These are phyloP conservation scores for Hymenoscyphus albidus DNA, from an alignment of 2,329 filamentous ascomycete genomes.

Conservation along the genomic window DNA sequence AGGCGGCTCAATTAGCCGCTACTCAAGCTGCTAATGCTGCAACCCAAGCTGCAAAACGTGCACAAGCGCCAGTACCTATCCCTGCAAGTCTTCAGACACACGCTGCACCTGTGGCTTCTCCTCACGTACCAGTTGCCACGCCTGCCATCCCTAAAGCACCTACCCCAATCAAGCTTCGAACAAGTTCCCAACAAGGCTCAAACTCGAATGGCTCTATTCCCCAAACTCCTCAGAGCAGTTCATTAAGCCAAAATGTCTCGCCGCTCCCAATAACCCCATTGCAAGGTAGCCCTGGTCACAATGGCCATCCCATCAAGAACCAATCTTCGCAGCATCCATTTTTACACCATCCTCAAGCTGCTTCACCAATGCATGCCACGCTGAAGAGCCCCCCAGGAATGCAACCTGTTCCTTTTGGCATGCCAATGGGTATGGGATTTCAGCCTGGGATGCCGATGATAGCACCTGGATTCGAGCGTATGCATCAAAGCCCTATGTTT, in stretches of 20 bases:
- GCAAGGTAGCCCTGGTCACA: slow-evolving; percentile 62
- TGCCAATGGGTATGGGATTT: slow-evolving; percentile 55
- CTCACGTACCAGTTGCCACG: slow-evolving; percentile 73
- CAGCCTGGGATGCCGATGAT: slow-evolving; percentile 42
- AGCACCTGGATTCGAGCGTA: slow-evolving; percentile 42
- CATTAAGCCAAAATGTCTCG: slow-evolving; percentile 53
- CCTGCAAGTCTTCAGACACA: slow-evolving; percentile 56
- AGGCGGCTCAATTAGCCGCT: slow-evolving; percentile 36
- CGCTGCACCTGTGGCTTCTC: slow-evolving; percentile 63
- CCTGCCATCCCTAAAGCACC: slow-evolving; percentile 79
- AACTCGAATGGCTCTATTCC: slow-evolving; percentile 57
- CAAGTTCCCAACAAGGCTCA: slow-evolving; percentile 67
- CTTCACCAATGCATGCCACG: slow-evolving; percentile 59
- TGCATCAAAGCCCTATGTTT: slow-evolving; percentile 50
- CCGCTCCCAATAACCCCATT: slow-evolving; percentile 60
- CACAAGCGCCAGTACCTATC: slow-evolving; percentile 44
- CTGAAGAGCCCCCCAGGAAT: slow-evolving; percentile 56
- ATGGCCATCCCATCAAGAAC: slow-evolving; percentile 58
- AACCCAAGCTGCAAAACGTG: slow-evolving; percentile 43
- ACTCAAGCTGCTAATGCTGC: slow-evolving; percentile 39
- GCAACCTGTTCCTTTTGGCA: slow-evolving; percentile 41
- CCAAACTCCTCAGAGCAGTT: slow-evolving; percentile 61
- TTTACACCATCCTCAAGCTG: slow-evolving; percentile 55
- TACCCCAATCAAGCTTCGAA: slow-evolving; percentile 72
- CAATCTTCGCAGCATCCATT: slow-evolving; percentile 44